Evolutionary conservation across 495 filamentous ascomycete species (phyloP).

Genomic region (Chaetomium fimeti): DNA sequence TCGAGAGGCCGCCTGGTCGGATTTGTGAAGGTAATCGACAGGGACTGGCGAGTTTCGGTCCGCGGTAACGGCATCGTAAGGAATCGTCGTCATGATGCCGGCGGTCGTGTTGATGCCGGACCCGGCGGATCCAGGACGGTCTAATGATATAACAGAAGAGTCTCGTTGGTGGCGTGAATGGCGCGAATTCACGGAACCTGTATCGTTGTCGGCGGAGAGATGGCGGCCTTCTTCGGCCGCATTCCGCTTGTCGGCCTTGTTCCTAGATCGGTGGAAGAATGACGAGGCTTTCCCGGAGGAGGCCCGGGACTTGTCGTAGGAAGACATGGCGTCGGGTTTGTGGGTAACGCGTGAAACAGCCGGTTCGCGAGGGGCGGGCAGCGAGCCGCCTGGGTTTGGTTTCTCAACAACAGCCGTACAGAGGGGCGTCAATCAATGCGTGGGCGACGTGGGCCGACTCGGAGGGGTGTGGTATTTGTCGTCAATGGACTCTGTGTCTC

Average conservation of each 20-base stretch:
- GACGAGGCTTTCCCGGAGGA: slow-evolving; percentile 73
- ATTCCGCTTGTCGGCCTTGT: slow-evolving; percentile 63
- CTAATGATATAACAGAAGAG: slow-evolving; percentile 72
- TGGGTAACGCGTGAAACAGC: slow-evolving; percentile 35
- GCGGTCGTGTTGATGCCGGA: slow-evolving; percentile 64
- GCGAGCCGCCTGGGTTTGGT: slow-evolving; percentile 25
- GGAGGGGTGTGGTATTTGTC: slow-evolving; percentile 28
- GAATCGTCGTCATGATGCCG: slow-evolving; percentile 86
- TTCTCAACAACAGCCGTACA: slow-evolving; percentile 27
- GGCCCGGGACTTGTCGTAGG: slow-evolving; percentile 74
- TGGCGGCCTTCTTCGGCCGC: slow-evolving; percentile 53
- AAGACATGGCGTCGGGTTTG: slow-evolving; percentile 50
- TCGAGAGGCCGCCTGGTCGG: slow-evolving; percentile 60
- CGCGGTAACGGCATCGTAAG: slow-evolving; percentile 72
- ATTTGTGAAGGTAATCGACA: slow-evolving; percentile 71
- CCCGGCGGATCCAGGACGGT: slow-evolving; percentile 56
- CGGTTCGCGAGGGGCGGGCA: slow-evolving; percentile 23
- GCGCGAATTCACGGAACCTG: slow-evolving; percentile 62
- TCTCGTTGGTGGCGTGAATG: slow-evolving; percentile 78
- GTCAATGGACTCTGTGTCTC: slow-evolving; percentile 44
- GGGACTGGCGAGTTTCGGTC: slow-evolving; percentile 70
- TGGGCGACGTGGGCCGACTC: slow-evolving; percentile 26
- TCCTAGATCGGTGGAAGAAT: slow-evolving; percentile 80
- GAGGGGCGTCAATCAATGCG: slow-evolving; percentile 35
- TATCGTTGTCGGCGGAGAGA: slow-evolving; percentile 51